A percentile compares a stretch with the other conserved stretches of the same genome.
phyloP scores from a whole-genome alignment of 345 rosid species.

The Salix udensis region DNA sequence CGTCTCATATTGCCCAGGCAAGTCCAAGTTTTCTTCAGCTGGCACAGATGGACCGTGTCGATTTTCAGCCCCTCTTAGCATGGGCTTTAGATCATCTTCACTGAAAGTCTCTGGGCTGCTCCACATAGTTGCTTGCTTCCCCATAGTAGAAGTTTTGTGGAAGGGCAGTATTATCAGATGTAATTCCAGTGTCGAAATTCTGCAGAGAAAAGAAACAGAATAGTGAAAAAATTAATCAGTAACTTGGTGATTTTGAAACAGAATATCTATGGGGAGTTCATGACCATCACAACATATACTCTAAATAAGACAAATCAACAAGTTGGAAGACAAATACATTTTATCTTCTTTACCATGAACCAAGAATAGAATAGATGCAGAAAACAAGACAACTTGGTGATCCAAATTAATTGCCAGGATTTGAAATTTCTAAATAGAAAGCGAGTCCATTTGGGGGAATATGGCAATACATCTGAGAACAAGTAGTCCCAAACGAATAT shows the following conservation, averaged over 20 bases:
- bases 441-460: not conserved
- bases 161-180: constrained; percentile 39
- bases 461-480: not conserved
- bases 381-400: not conserved
- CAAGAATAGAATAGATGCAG: not conserved
- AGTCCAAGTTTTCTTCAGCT: constrained; percentile 34
- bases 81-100: constrained; percentile 49
- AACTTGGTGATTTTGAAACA: too few relatives aligned
- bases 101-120: constrained; percentile 32
- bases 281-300: not conserved
- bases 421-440: not conserved
- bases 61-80: constrained; percentile 27
- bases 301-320: not conserved
- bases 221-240: not conserved
- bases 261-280: not conserved
- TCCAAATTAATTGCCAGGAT: not conserved
- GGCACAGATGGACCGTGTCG: constrained; percentile 21
- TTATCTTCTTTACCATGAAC: not conserved
- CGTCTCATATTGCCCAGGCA: constrained; percentile 37
- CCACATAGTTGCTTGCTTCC: constrained; percentile 49
- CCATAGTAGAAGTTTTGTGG: constrained; percentile 49
- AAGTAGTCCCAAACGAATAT: not conserved
- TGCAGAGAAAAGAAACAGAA: constrained; percentile 16
- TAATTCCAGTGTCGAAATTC: constrained; percentile 35
- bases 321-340: not conserved